A percentile compares a stretch with the other conserved stretches of the same genome.
These are phyloP conservation scores for Fulvia fulva DNA, from an alignment of 2,329 filamentous ascomycete genomes.

Conservation along the genomic window DNA sequence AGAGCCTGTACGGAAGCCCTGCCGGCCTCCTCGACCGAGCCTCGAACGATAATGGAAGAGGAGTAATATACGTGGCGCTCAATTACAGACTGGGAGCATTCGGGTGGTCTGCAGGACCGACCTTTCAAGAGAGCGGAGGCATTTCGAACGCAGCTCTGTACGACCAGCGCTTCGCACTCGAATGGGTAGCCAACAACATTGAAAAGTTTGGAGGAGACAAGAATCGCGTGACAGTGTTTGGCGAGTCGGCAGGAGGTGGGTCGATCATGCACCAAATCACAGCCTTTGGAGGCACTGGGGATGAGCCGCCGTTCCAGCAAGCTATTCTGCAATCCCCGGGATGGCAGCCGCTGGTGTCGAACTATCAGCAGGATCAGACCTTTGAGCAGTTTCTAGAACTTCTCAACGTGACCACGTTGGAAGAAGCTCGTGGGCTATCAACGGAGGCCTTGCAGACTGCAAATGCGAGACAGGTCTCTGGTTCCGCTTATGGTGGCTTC, in stretches of 20 bases:
- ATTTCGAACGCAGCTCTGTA: constrained; percentile 49
- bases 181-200: constrained; percentile 49
- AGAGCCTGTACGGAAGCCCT: constrained; percentile 35
- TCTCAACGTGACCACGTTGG: constrained; percentile 42
- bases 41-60: constrained; percentile 35
- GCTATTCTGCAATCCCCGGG: constrained; percentile 48
- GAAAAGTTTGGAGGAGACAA: constrained; percentile 52
- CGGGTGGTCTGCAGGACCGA: constrained; percentile 47
- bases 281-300: constrained; percentile 40
- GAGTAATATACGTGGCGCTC: constrained; percentile 45
- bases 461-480: constrained; percentile 42
- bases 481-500: constrained; percentile 43
- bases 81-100: constrained; percentile 50
- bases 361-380: constrained; percentile 37
- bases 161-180: constrained; percentile 54
- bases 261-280: constrained; percentile 56
- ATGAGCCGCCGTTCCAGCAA: constrained; percentile 42
- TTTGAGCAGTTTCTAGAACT: constrained; percentile 40
- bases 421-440: constrained; percentile 43
- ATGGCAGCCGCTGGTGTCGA: constrained; percentile 36
- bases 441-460: constrained; percentile 39
- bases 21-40: constrained; percentile 35
- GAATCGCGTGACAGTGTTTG: constrained; percentile 39
- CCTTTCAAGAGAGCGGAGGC: constrained; percentile 39
- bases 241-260: constrained; percentile 51